Conservation (phyloP, 352 stramenopile species). For the Globisporangium radiosum region DNA sequence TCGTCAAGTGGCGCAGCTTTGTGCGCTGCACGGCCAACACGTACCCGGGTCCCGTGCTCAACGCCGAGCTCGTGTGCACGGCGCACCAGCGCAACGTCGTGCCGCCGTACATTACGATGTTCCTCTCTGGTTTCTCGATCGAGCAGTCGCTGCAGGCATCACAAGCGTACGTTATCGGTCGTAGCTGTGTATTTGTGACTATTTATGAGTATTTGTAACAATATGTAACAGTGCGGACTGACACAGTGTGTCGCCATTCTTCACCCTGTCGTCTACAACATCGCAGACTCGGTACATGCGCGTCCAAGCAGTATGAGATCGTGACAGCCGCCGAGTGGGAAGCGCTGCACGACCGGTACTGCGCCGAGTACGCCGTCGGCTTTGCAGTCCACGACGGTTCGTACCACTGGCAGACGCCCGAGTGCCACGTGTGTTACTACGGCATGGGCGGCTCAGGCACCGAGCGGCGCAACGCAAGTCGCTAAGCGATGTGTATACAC, state of each 20-base stretch:
- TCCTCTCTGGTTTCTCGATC: constrained; percentile 75
- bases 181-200: background rate
- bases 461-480: constrained; percentile 41
- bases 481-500: constrained; percentile 8
- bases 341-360: constrained; percentile 70
- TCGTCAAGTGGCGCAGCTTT: constrained; percentile 73
- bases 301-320: constrained; percentile 79
- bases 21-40: constrained; percentile 55
- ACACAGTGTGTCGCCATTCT: background rate
- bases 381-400: constrained; percentile 75
- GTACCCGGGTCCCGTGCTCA: constrained; percentile 65
- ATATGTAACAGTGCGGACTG: background rate
- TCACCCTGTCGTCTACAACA: background rate
- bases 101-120: constrained; percentile 82
- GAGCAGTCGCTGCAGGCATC: constrained; percentile 70
- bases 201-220: background rate
- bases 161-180: constrained; percentile 40
- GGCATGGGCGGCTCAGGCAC: constrained; percentile 38
- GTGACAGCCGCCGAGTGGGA: constrained; percentile 80
- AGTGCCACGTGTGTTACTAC: constrained; percentile 79
- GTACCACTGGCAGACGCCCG: constrained; percentile 78
- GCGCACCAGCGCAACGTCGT: constrained; percentile 76
- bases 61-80: constrained; percentile 73
- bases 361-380: constrained; percentile 71
- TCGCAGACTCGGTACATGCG: constrained; percentile 35